phyloP scores from a whole-genome alignment of 176 grass and related monocot genomes.

The Chrysopogon serrulatus region DNA sequence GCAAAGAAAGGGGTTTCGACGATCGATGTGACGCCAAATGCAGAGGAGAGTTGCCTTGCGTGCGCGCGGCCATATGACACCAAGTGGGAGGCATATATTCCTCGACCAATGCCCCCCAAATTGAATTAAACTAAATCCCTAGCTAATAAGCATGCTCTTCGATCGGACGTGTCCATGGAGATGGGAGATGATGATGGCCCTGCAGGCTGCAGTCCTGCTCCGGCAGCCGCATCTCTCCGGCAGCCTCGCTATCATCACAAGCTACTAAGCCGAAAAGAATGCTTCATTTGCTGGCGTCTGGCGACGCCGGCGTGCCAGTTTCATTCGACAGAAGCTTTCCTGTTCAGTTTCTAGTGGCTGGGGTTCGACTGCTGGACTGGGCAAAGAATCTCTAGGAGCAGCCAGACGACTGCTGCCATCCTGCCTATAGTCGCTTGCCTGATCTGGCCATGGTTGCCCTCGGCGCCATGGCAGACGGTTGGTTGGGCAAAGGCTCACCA shows the following conservation, averaged over 20 bases:
- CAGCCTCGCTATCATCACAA: background rate
- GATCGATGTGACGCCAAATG: background rate
- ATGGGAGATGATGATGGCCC: background rate
- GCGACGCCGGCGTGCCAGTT: too few relatives aligned
- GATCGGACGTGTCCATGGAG: background rate
- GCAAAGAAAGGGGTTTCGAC: background rate
- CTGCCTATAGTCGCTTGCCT: background rate
- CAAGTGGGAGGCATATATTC: background rate
- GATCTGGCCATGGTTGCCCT: background rate
- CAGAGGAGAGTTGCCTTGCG: background rate
- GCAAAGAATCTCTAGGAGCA: background rate
- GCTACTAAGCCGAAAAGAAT: too few relatives aligned
- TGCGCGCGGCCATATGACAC: background rate
- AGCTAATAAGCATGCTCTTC: background rate
- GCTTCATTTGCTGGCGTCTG: too few relatives aligned
- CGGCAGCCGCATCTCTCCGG: background rate
- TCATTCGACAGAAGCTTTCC: background rate
- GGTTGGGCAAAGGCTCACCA: background rate
- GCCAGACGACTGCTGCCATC: background rate
- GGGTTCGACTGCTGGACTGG: background rate
- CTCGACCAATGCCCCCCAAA: background rate
- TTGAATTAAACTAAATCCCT: too few relatives aligned
- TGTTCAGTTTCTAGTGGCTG: background rate
- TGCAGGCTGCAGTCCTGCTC: too few relatives aligned
- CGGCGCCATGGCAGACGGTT: slow-evolving; percentile 7